These are phyloP conservation scores for Hygrophila difformis DNA, from an alignment of 257 asterid genomes.

Conservation along the genomic window DNA sequence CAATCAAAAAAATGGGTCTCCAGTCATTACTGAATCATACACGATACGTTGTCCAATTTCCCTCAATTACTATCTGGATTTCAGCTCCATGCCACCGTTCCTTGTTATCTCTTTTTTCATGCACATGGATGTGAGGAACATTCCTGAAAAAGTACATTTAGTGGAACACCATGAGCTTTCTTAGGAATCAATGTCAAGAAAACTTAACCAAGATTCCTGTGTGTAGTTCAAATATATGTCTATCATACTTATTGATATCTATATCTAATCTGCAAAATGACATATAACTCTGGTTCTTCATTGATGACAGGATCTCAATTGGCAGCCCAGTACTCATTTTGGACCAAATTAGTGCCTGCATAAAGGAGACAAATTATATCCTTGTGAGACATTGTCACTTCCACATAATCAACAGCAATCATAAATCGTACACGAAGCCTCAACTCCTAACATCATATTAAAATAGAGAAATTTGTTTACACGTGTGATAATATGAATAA, in stretches of 20 bases:
- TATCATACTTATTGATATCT: conserved; percentile 56
- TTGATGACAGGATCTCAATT: conserved; percentile 74
- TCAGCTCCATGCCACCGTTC: conserved; percentile 89
- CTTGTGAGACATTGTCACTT: not conserved
- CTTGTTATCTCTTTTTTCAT: conserved; percentile 52
- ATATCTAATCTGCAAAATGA: conserved; percentile 88
- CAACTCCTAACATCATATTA: not conserved
- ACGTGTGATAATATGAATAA: not conserved
- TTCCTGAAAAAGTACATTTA: conserved; percentile 45
- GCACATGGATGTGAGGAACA: conserved; percentile 81
- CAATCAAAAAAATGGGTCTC: conserved; percentile 6
- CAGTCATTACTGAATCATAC: conserved; percentile 29
- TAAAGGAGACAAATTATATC: conserved; percentile 2
- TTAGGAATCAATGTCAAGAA: conserved; percentile 5
- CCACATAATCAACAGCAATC: too few relatives aligned
- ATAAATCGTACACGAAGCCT: too few relatives aligned
- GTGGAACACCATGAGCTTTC: conserved; percentile 13
- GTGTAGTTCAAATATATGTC: conserved; percentile 13
- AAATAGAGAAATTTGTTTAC: conserved; percentile 1
- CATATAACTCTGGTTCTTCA: conserved; percentile 62
- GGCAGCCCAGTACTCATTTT: conserved; percentile 98
- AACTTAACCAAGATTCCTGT: conserved; percentile 7
- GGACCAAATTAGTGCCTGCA: conserved; percentile 94
- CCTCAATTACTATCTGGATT: conserved; percentile 87
- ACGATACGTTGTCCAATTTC: conserved; percentile 90